Conservation (phyloP, 2,329 filamentous ascomycete species). For the Aureobasidium sp. region DNA sequence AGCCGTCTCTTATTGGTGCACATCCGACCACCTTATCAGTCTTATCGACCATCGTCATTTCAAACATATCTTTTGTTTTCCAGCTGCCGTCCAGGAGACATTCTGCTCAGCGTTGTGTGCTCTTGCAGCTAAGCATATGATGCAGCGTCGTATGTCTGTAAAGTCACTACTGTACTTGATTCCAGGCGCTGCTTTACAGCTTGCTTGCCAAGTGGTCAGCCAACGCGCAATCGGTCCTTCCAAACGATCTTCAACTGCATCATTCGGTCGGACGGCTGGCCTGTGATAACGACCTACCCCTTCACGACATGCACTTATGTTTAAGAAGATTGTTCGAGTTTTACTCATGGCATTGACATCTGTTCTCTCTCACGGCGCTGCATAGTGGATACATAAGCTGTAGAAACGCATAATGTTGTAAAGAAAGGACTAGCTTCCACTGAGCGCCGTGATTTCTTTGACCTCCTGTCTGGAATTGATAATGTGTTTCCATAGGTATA, state of each 20-base stretch:
- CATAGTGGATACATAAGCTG: too few relatives aligned
- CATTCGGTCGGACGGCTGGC: neutral
- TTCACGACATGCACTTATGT: neutral
- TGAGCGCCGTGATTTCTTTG: too few relatives aligned
- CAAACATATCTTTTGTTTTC: neutral
- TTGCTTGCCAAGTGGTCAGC: neutral
- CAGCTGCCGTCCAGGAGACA: neutral
- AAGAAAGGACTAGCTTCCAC: too few relatives aligned
- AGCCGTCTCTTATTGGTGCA: neutral
- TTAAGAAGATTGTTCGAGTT: neutral
- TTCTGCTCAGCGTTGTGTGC: neutral
- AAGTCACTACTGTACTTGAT: neutral
- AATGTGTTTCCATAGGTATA: too few relatives aligned
- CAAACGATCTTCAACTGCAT: neutral
- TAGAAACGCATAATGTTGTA: too few relatives aligned
- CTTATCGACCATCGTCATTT: neutral
- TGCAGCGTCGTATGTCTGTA: neutral
- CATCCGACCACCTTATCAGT: neutral
- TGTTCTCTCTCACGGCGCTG: neutral
- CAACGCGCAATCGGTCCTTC: slow-evolving; percentile 3
- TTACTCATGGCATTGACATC: neutral
- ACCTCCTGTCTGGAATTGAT: too few relatives aligned
- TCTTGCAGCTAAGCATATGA: neutral
- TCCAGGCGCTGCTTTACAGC: neutral
- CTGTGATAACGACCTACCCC: neutral